Evolutionary conservation across 768 basidiomycete species (phyloP), one percentile per base, ranked within the genome.

Genomic region (Ramaria sp.): DNA sequence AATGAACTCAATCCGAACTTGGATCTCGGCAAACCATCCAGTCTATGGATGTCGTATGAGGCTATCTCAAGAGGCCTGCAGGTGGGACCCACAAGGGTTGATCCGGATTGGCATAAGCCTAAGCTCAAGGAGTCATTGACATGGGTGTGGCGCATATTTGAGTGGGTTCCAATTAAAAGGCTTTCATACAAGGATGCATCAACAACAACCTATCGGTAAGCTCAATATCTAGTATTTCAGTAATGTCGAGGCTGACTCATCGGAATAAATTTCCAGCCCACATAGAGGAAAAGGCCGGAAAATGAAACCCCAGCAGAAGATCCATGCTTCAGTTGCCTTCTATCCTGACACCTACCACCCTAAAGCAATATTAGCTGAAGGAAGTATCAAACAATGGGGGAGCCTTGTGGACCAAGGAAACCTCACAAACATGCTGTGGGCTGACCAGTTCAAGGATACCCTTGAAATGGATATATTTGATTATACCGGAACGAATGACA

Each of bases 21-120:
- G 3, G 59, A 62, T 37, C 20, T 19, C 6, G 41, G 38, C 20
- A 59, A 52, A 7, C 53, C 62, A 30, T 64, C 70, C 1, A 51
- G 70, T 1, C 20, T 66, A 11, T 71, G 70, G 70, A 71, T 71
- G 70, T 64, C 66, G 49, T 62, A 60, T 15, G 69, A 71, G 51
- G 71, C 70, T 0, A 12, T 51, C 7, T 56, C 48, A 1, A 51
- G 27, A 10, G 70, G 70, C 34, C 64, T 72, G 1, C 56, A n/a
- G 50, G 2, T 59, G 72, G 7, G 62, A 50, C 4, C 49, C 34
- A 20, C 13, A 11, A n/a, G 33, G 13, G 46, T 11, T n/a, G 45
- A 62, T 42, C 60, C 55, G 54, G 49, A 45, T 31, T 45, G 53
- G 41, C 49, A 42, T 15, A 27, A 41, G 43, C 3, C 19, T 3